Evolutionary conservation across 1,284 basidiomycete genomes (phyloP), one percentile per base, ranked within the genome.

Genomic region (Cyathus olla): DNA sequence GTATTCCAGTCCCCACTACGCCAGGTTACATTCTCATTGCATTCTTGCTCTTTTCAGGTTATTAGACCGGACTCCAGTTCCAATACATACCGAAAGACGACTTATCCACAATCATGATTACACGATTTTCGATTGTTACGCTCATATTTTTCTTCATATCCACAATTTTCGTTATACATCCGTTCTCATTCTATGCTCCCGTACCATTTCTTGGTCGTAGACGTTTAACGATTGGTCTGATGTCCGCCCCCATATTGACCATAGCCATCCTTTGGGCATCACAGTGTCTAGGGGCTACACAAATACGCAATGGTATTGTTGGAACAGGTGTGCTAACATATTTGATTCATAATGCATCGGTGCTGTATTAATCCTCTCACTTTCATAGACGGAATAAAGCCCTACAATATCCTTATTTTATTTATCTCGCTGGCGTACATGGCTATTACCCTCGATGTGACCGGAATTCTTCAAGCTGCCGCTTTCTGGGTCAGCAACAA

Each of bases 341-440:
- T 29, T 22, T 66, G 26, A 35, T 15, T 80, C 85, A 0, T 37
- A 35, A 24, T 11, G 10, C 28, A 40, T 21, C 24, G 10, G 21
- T 17, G 27, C 21, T 21, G 44, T n/a, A 6, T 46, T 24, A 46
- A 24, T 19, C 19, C 44, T n/a, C 24, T 10, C 10, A 71, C 63
- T 46, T 63, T 61, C n/a, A 63, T 66, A 72, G 91, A 91, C 52
- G 93, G 93, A 3, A 87, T 98, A 42, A 88, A 94, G 66, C 97
- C 97, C 0, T 95, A 97, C 71, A 95, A 98, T 75, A 96, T 99
- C 62, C 88, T 99, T 76, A 94, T 95, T 28, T 83, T 99, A 4
- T 98, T 99, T 80, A 90, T 96, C 66, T 94, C 93, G 2, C 84
- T 99, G 57, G 96, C 96, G 0, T 99, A 99, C 80, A 93, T 99